Base-by-base conservation (phyloP, 2,329 filamentous ascomycete species). In the Phoma sp. region DNA sequence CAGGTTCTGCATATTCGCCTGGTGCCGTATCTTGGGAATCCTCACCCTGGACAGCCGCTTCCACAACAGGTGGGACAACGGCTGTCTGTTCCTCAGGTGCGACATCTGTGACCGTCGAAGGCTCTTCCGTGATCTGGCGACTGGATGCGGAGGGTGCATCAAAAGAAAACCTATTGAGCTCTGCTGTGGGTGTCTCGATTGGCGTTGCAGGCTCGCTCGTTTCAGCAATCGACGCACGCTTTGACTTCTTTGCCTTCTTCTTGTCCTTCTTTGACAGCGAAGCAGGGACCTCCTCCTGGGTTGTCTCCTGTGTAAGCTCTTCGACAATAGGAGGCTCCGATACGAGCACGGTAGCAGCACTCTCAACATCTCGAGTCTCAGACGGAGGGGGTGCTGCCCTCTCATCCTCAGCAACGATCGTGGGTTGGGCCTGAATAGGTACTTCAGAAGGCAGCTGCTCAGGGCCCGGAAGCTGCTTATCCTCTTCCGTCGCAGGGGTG, bases 201-300 rank as follows among this genome's bases (percentile, higher is more conserved):
- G 49, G 50, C 2, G 53, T 56, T 9, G 26, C 43, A 14, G 43
- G 38, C 14, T 48, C 50, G 25, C 47, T 47, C 10, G 15, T 40
- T 20, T 51, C 53, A 3, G 42, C 45, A 3, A 50, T 14, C 20
- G 56, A 57, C 18, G 23, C 56, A n/a, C 52, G 54, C 29, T 64
- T 62, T 7, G 29, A 34, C 23, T 51, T 51, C 37, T 54, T 55
- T 4, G 53, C 57, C n/a, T 57, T 57, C 53, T 60, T 54, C 45
- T 53, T 53, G 5, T 51, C 45, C 20, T 57, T 53, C 49, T 57
- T 57, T 14, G 57, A 60, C 21, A 49, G 7, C 5, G 26, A 29
- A 4, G 21, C 49, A 15, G 21, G 28, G 4, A 40, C 33, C 10
- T 55, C 49, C 20, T 26, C 26, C 21, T 37, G 26, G 15, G 11